phyloP scores from a whole-genome alignment of 192 early-diverging fungal species.

The Backusella parvicylindrica region DNA sequence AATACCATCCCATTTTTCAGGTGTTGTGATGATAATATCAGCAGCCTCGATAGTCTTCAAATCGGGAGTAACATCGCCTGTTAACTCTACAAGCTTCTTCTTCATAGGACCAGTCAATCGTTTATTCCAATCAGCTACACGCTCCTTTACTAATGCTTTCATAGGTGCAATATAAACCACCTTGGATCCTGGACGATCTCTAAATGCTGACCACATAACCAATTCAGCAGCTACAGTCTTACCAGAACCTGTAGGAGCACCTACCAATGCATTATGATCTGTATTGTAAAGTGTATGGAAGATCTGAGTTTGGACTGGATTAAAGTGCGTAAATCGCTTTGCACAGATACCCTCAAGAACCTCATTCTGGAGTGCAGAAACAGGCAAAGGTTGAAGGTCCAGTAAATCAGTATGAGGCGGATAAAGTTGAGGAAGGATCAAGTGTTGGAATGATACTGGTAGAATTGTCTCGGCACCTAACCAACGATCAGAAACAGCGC shows the following conservation, averaged over 20 bases:
- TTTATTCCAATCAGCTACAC: constrained; percentile 88
- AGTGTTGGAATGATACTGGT: constrained; percentile 87
- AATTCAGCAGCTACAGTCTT: constrained; percentile 97
- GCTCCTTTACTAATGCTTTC: constrained; percentile 95
- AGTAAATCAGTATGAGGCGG: constrained; percentile 89
- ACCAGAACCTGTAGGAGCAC: constrained; percentile 97
- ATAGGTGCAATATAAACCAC: constrained; percentile 98
- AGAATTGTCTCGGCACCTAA: constrained; percentile 83
- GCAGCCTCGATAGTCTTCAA: constrained; percentile 78
- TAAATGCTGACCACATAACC: constrained; percentile 81
- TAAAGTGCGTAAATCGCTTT: constrained; percentile 91
- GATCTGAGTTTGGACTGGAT: constrained; percentile 98
- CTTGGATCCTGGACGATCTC: constrained; percentile 53
- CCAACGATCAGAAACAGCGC: constrained; percentile 96
- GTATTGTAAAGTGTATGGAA: constrained; percentile 96
- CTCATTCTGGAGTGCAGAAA: constrained; percentile 78
- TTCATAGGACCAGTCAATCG: constrained; percentile 77
- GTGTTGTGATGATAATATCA: constrained; percentile 98
- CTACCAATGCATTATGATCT: constrained; percentile 81
- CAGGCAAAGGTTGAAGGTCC: constrained; percentile 88
- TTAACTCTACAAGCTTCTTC: constrained; percentile 88
- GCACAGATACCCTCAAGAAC: constrained; percentile 83
- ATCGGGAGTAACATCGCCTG: constrained; percentile 95
- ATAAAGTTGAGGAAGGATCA: constrained; percentile 85
- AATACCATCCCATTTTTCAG: constrained; percentile 99